phyloP scores from a whole-genome alignment of 2,329 filamentous ascomycete species.

The Epichloe gansuensis region DNA sequence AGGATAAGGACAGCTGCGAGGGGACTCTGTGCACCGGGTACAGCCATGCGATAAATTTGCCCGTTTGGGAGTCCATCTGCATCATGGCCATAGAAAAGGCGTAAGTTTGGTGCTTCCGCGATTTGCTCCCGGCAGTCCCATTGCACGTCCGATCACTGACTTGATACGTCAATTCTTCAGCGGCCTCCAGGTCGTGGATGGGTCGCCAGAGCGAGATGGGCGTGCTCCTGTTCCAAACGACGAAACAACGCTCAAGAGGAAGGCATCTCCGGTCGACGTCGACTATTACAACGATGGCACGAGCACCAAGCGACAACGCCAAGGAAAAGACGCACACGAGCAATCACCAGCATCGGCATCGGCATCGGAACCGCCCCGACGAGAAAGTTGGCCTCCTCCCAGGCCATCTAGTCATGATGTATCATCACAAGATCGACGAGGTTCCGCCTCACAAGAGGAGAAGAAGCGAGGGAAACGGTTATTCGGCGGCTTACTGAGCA shows the following conservation, averaged over 20 bases:
- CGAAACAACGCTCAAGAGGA: conserved; percentile 17
- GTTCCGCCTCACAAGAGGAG: conserved; percentile 47
- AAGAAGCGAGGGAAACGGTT: conserved; percentile 74
- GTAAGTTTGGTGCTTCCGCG: conserved; percentile 1
- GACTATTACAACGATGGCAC: conserved; percentile 12
- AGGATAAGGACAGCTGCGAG: neutral
- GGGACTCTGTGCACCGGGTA: neutral
- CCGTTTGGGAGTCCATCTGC: neutral
- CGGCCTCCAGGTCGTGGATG: neutral
- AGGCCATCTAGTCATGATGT: conserved; percentile 1
- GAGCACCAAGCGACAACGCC: conserved; percentile 8
- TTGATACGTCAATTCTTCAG: neutral
- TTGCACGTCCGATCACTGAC: neutral
- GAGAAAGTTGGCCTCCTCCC: conserved; percentile 2
- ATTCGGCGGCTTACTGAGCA: conserved; percentile 71
- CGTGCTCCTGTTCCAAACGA: neutral
- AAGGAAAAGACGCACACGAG: conserved; percentile 13
- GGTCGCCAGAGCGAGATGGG: neutral
- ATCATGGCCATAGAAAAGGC: conserved; percentile 7
- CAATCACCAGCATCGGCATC: neutral
- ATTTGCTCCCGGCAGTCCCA: neutral
- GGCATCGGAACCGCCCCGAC: neutral
- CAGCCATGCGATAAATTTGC: conserved; percentile 1
- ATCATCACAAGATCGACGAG: conserved; percentile 10
- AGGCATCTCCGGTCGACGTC: conserved; percentile 13